Evolutionary conservation across 441 rosid genomes (phyloP).

Genomic region (Croton setiger): DNA sequence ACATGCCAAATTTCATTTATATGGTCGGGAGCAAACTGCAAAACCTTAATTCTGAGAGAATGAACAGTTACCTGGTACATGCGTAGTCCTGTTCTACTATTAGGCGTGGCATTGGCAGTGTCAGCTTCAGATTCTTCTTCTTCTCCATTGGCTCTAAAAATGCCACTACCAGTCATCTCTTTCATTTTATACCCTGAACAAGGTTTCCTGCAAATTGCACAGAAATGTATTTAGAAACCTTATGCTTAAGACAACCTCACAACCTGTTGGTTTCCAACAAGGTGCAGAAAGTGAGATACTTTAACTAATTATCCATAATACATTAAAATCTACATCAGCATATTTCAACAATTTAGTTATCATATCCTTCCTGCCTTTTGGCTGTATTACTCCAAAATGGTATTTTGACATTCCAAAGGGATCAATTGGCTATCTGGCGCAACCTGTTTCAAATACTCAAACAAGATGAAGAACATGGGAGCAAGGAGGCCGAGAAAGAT

Average conservation of each 20-base stretch:
- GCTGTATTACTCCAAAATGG: not conserved
- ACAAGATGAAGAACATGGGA: not conserved
- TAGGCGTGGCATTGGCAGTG: slow-evolving; percentile 42
- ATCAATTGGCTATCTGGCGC: not conserved
- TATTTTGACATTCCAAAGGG: not conserved
- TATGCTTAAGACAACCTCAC: not conserved
- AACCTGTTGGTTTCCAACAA: not conserved
- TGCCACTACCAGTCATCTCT: slow-evolving; percentile 96
- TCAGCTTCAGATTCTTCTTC: slow-evolving; percentile 47
- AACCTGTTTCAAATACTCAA: not conserved
- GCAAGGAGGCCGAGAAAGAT: not conserved
- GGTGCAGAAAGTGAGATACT: not conserved
- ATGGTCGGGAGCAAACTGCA: not conserved
- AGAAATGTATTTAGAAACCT: slow-evolving; percentile 2
- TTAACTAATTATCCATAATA: not conserved
- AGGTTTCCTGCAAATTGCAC: slow-evolving; percentile 59
- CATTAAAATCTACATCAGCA: not conserved
- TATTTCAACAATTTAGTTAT: not conserved
- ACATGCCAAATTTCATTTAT: not conserved
- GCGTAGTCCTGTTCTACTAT: slow-evolving; percentile 59
- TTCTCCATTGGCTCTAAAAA: slow-evolving; percentile 62
- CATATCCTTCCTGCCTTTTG: not conserved
- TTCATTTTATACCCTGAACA: slow-evolving; percentile 94
- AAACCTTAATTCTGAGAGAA: not conserved
- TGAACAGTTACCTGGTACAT: slow-evolving; percentile 65